Conservation (phyloP, 148 eudicot species). For the Diospyros kaki region DNA sequence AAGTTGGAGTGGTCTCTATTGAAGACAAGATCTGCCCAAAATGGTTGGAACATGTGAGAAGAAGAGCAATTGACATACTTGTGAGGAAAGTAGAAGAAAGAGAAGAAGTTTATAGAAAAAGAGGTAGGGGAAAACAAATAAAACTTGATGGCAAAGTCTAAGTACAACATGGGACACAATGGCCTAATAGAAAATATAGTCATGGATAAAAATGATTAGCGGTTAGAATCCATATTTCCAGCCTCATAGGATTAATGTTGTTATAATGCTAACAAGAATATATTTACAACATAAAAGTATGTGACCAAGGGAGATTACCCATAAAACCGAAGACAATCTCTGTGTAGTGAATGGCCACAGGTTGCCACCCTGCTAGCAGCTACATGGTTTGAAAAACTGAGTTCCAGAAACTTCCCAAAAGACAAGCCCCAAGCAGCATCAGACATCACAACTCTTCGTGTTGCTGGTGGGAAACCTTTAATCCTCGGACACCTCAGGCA, state of each 20-base stretch:
- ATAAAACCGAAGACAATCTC: slow-evolving; percentile 95
- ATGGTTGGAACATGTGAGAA: no score
- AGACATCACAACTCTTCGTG: slow-evolving; percentile 89
- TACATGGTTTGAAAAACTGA: slow-evolving; percentile 97
- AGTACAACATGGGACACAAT: no score
- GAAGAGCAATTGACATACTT: no score
- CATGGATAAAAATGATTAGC: no score
- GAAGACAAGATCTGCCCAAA: no score
- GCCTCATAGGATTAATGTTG: not conserved
- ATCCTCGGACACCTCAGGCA: slow-evolving; percentile 83
- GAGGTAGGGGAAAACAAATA: no score
- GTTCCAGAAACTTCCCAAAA: slow-evolving; percentile 95
- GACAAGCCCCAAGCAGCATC: slow-evolving; percentile 99
- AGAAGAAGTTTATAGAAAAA: no score
- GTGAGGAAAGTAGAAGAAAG: no score
- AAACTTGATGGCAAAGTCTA: no score
- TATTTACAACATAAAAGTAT: not conserved
- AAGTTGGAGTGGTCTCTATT: no score
- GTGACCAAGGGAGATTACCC: slow-evolving; percentile 49
- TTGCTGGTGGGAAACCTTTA: slow-evolving; percentile 86
- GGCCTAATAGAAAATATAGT: no score
- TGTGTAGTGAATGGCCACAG: slow-evolving; percentile 95
- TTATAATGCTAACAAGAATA: not conserved
- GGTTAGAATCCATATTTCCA: no score
- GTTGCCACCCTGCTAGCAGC: slow-evolving; percentile 97